Evolutionary conservation across 2,329 filamentous ascomycete species (phyloP), one percentile per base, ranked within the genome.

Genomic region (Fusarium torulosum): DNA sequence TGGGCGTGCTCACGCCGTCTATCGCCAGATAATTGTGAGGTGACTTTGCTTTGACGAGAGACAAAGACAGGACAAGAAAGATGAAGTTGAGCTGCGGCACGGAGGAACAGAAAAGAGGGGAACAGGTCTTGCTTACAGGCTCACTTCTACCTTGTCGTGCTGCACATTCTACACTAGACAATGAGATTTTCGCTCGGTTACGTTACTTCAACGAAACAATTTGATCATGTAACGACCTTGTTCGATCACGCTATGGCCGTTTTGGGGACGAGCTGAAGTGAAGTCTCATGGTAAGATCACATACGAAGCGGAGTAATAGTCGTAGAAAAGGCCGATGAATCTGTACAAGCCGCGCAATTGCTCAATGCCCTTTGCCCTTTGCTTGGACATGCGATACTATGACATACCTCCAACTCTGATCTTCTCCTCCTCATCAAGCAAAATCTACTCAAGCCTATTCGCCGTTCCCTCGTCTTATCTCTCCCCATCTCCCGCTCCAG

Each of bases 231-330:
- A 66, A 45, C 10, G 31, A 52, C 20, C 11, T 45, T 54, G 46
- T 31, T 33, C 38, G 45, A 66, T 66, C 61, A 66, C 66, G 57
- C 66, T 63, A 69, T 66, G 29, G 42, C 62, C 40, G 4, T n/a
- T 60, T 62, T 53, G 13, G 55, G 38, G 41, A 27, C 23, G 52
- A 53, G 23, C 27, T 57, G 41, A 29, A 23, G 20, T 45, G 43
- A 37, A 25, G 51, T 33, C 23, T 51, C 10, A 25, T 19, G 25
- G 15, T 33, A 23, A 41, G n/a, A 31, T 53, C 27, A 40, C 45
- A 64, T 25, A 47, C 20, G 57, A 55, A 62, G 37, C 57, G 57
- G 59, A 60, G 59, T 56, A 62, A 62, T 62, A 62, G 8, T n/a
- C 42, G 38, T 25, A 29, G 47, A 55, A 55, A 62, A 38, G 31